Evolutionary conservation across 306 rosid genomes (phyloP).

Genomic region (Castanea mollissima): DNA sequence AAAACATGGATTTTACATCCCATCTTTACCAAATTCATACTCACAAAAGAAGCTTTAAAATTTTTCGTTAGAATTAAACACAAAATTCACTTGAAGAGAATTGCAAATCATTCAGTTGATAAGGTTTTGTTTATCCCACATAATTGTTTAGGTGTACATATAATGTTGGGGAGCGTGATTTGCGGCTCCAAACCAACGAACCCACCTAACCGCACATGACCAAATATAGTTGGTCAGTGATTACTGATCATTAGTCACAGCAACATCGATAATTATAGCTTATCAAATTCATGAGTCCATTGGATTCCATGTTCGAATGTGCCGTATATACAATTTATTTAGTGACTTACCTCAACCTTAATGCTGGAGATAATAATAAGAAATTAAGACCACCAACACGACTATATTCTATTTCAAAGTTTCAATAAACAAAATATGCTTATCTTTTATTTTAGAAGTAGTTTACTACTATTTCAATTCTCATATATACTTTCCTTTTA

Average conservation of each 20-base stretch:
- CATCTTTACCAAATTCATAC: too few relatives aligned
- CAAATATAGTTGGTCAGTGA: not conserved
- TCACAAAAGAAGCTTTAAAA: too few relatives aligned
- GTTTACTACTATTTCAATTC: too few relatives aligned
- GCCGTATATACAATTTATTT: not conserved
- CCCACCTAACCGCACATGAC: not conserved
- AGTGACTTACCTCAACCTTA: not conserved
- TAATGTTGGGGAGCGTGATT: not conserved
- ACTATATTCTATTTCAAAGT: too few relatives aligned
- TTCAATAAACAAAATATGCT: too few relatives aligned
- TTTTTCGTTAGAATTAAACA: too few relatives aligned
- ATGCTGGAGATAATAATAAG: too few relatives aligned
- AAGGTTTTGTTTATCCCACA: not conserved
- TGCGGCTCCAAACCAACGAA: not conserved
- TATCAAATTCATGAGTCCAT: not conserved
- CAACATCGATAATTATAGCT: not conserved
- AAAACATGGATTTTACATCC: too few relatives aligned
- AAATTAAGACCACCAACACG: too few relatives aligned
- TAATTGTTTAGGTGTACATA: not conserved
- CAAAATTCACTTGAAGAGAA: too few relatives aligned
- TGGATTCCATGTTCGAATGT: conserved; percentile 20
- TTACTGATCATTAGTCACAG: not conserved
- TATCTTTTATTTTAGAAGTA: too few relatives aligned
- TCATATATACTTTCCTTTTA: too few relatives aligned
- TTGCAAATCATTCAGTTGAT: not conserved